Percentiles rank a stretch among this genome's conserved stretches.
phyloP scores from a whole-genome alignment of 2,329 filamentous ascomycete genomes.

The Fusarium falciforme region DNA sequence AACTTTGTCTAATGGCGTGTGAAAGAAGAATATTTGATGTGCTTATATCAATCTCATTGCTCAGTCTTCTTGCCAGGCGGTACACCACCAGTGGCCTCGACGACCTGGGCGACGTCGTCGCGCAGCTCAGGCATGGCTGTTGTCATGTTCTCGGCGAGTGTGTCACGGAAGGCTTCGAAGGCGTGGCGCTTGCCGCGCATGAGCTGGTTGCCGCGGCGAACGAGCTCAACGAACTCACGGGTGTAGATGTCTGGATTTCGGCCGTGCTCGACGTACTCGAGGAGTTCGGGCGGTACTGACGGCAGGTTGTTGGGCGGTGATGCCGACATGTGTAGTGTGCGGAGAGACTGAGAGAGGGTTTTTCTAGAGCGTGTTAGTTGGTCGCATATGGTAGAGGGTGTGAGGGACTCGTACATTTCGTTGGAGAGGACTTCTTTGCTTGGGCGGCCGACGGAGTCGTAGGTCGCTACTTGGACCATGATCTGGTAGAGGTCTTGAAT shows the following conservation, averaged over 20 bases:
- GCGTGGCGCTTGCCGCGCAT: constrained; percentile 73
- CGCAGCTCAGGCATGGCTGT: constrained; percentile 69
- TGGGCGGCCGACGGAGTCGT: constrained; percentile 64
- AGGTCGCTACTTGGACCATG: constrained; percentile 71
- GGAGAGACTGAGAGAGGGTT: constrained; percentile 54
- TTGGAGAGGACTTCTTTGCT: constrained; percentile 67
- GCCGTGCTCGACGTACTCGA: constrained; percentile 77
- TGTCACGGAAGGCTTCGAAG: constrained; percentile 70
- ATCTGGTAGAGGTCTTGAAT: constrained; percentile 73
- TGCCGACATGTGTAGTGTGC: constrained; percentile 54
- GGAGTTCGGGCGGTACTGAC: constrained; percentile 69
- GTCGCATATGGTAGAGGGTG: neutral
- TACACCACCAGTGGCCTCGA: constrained; percentile 58
- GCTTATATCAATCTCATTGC: neutral
- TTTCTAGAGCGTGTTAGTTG: constrained; percentile 46
- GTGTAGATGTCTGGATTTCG: constrained; percentile 82
- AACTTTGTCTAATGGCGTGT: neutral
- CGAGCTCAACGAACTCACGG: constrained; percentile 77
- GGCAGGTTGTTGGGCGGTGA: constrained; percentile 58
- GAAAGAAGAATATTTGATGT: neutral
- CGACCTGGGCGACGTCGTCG: constrained; percentile 63
- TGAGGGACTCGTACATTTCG: constrained; percentile 57
- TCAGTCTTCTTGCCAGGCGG: constrained; percentile 21
- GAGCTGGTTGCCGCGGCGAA: constrained; percentile 73
- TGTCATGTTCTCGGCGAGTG: constrained; percentile 69